Conservation (phyloP, 768 basidiomycete genomes). For the Leccinum truebloodii region DNA sequence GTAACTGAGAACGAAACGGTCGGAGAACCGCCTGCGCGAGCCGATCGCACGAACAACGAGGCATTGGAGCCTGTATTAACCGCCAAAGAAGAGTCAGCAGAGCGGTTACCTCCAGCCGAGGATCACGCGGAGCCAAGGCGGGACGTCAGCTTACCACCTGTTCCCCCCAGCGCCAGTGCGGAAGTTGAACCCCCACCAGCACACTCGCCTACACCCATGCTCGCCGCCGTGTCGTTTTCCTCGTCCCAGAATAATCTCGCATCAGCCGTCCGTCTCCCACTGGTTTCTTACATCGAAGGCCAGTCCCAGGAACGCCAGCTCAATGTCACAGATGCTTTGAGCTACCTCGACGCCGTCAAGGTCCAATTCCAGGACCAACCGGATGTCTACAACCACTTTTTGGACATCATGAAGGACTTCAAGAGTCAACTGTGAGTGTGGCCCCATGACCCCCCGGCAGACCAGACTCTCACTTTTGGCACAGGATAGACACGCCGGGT, state of each 20-base stretch:
- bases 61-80: constrained; percentile 1
- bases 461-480: constrained; percentile 1
- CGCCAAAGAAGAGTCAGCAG: constrained; percentile 11
- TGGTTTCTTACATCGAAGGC: constrained; percentile 26
- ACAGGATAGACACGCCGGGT: constrained; percentile 94
- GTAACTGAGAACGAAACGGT: constrained; percentile 18
- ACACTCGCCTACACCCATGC: constrained; percentile 16
- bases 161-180: constrained; percentile 6
- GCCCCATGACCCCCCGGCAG: background rate
- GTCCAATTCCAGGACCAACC: constrained; percentile 57
- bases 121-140: constrained; percentile 18
- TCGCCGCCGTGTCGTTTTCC: constrained; percentile 16
- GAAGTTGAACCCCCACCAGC: constrained; percentile 7
- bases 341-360: constrained; percentile 67
- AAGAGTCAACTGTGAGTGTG: constrained; percentile 57
- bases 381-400: constrained; percentile 62
- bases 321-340: constrained; percentile 62
- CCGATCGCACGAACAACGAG: constrained; percentile 8
- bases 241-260: constrained; percentile 3
- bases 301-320: constrained; percentile 44
- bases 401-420: constrained; percentile 78
- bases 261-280: constrained; percentile 18
- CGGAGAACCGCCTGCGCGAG: constrained; percentile 14
- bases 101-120: constrained; percentile 12
- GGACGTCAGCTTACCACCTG: constrained; percentile 29